Conservation (phyloP, 2,329 filamentous ascomycete species). For the Diaporthe sp. region DNA sequence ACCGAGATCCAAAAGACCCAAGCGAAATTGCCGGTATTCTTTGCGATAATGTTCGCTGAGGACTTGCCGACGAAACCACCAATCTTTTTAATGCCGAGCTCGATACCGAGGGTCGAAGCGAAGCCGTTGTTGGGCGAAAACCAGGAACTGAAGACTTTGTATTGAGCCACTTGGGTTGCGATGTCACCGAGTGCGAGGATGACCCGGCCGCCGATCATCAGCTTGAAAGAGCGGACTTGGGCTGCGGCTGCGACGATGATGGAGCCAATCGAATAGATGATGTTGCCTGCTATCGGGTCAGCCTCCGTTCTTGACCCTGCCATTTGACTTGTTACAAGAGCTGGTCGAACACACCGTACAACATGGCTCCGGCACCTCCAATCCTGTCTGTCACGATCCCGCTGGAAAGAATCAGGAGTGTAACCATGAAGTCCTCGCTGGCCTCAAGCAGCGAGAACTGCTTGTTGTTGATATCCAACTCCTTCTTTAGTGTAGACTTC, state of each 20-base stretch:
- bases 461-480: conserved; percentile 64
- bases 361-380: conserved; percentile 60
- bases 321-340: background rate
- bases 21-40: conserved; percentile 68
- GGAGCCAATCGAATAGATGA: conserved; percentile 68
- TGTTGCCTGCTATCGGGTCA: conserved; percentile 70
- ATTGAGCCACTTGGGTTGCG: conserved; percentile 73
- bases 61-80: conserved; percentile 72
- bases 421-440: conserved; percentile 73
- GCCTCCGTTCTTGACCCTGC: background rate
- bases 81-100: conserved; percentile 72
- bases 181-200: conserved; percentile 72
- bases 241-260: conserved; percentile 71
- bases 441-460: conserved; percentile 71
- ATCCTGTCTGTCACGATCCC: conserved; percentile 70
- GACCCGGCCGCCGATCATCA: conserved; percentile 71
- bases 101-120: conserved; percentile 71
- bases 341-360: conserved; percentile 46
- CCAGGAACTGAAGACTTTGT: conserved; percentile 75
- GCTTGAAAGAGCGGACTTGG: conserved; percentile 66
- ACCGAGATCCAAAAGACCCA: conserved; percentile 74
- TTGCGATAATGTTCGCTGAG: conserved; percentile 70
- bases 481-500: conserved; percentile 7
- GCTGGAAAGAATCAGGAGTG: conserved; percentile 64
- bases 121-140: conserved; percentile 73